Evolutionary conservation across 2,329 filamentous ascomycete species (phyloP).

Genomic region (Phialocephala sp.): DNA sequence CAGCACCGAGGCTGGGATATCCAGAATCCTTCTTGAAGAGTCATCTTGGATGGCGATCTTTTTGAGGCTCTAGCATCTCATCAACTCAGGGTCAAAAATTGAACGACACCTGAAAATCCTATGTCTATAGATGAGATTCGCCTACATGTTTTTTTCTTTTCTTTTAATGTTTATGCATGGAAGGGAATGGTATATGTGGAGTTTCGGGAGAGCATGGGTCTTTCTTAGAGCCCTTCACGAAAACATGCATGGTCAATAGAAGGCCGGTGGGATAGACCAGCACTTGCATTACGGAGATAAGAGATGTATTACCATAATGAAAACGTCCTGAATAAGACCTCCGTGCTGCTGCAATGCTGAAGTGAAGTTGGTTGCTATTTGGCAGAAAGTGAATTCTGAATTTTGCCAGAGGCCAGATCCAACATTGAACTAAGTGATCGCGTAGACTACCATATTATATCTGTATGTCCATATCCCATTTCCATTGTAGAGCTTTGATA

Average conservation of each 20-base stretch:
- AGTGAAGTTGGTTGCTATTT: not conserved
- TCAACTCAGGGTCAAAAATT: not conserved
- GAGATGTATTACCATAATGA: conserved; percentile 25
- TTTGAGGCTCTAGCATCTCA: not conserved
- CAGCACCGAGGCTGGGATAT: not conserved
- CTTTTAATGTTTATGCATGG: conserved; percentile 3
- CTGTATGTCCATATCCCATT: not conserved
- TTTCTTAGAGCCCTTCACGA: conserved; percentile 12
- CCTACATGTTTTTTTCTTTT: not conserved
- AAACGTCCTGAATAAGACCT: not conserved
- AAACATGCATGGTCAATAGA: conserved; percentile 25
- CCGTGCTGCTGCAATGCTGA: not conserved
- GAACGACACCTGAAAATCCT: not conserved
- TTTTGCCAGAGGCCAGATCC: no score
- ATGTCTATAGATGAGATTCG: not conserved
- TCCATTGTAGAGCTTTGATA: not conserved
- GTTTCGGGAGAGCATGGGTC: conserved; percentile 1
- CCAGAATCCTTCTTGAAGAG: not conserved
- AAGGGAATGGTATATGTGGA: conserved; percentile 5
- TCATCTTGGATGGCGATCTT: not conserved
- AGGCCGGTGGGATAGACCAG: conserved; percentile 22
- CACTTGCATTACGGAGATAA: conserved; percentile 22
- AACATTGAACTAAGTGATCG: no score
- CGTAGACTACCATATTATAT: not conserved
- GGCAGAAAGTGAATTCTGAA: not conserved